Percentiles rank a stretch among this genome's conserved stretches.
phyloP scores from a whole-genome alignment of 129 eudicot species.

The Daucus carota region DH1_v3.0 NC_030383.2:48419501-48420000 shows the following conservation, averaged over 20 bases:
- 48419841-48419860: conserved; percentile 67
- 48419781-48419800: conserved; percentile 45
- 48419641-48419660: conserved; percentile 52
- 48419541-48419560: neutral
- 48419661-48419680: conserved; percentile 45
- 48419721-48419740: conserved; percentile 53
- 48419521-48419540: neutral
- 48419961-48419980: conserved; percentile 16
- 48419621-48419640: conserved; percentile 99
- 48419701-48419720: conserved; percentile 54
- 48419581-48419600: conserved; percentile 33
- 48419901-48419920: conserved; percentile 93
- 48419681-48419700: conserved; percentile 36
- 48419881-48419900: conserved; percentile 25
- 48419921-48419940: conserved; percentile 89
- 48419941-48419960: conserved; percentile 71
- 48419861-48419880: conserved; percentile 50
- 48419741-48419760: conserved; percentile 31
- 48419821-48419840: conserved; percentile 36
- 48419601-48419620: conserved; percentile 80
- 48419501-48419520: conserved; percentile 31
- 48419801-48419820: conserved; percentile 41
- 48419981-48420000: conserved; percentile 30
- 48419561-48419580: neutral
- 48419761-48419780: conserved; percentile 46